Evolutionary conservation across 2,329 filamentous ascomycete species (phyloP).

Genomic region (Aureobasidium sp.): DNA sequence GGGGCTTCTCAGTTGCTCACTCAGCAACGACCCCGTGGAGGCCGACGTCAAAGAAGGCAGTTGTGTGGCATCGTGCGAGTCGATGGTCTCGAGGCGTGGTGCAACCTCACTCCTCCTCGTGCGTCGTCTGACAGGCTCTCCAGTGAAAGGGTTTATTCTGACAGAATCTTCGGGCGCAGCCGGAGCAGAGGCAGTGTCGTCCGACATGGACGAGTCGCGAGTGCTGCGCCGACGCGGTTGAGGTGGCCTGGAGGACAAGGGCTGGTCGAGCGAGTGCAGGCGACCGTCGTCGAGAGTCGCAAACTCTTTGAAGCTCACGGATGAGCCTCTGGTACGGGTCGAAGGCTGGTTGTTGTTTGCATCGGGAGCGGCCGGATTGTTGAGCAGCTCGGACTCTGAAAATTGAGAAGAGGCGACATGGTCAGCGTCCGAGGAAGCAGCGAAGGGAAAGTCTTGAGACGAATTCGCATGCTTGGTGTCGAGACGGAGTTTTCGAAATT

Average conservation of each 20-base stretch:
- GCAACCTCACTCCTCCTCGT: constrained; percentile 14
- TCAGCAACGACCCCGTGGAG: constrained; percentile 31
- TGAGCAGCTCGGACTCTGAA: not conserved
- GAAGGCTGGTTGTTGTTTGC: not conserved
- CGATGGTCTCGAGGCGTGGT: constrained; percentile 13
- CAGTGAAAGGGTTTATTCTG: constrained; percentile 17
- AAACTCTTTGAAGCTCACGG: constrained; percentile 34
- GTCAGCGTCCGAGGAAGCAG: not conserved
- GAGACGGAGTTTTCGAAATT: constrained; percentile 11
- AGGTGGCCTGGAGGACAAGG: constrained; percentile 27
- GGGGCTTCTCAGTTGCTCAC: constrained; percentile 28
- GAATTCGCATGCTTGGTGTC: constrained; percentile 1
- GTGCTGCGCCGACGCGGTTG: constrained; percentile 5
- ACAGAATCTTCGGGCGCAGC: constrained; percentile 1
- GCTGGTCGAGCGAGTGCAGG: constrained; percentile 30
- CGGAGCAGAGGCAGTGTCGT: constrained; percentile 9
- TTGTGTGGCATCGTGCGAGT: constrained; percentile 12
- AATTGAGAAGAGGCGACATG: constrained; percentile 10
- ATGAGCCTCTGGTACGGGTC: constrained; percentile 24
- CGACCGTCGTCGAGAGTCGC: constrained; percentile 34
- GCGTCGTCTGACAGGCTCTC: constrained; percentile 15
- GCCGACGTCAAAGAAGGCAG: constrained; percentile 36
- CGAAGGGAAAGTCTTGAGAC: constrained; percentile 1
- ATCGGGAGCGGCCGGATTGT: not conserved
- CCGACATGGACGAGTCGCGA: not conserved